Evolutionary conservation across 805 yeast species (phyloP), one percentile per base, ranked within the genome.

Genomic region (Lipomyces chichibuensis): DNA sequence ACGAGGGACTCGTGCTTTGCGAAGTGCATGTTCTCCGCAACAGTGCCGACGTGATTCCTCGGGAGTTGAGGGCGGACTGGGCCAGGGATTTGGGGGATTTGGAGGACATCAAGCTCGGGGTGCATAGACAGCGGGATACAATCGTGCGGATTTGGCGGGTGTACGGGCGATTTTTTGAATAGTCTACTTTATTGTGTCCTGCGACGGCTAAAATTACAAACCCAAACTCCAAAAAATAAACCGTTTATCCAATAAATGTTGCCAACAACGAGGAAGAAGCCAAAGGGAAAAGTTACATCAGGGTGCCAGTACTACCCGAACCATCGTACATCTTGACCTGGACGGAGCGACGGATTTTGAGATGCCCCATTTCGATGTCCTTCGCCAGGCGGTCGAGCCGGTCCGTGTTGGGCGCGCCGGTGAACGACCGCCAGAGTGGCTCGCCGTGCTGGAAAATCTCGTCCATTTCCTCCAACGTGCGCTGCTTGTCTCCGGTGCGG

Each of bases 401-500:
- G 23, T 33, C 39, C 25, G 32, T 13, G 7, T 33, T 57, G 17
- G 5, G 53, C 11, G 33, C 14, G 35, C 66, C 67, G 4, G 63
- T 63, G 58, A 69, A 62, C 20, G 67, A 43, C 35, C 62, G 63
- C 71, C 71, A 69, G n/a, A 69, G 54, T 33, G 71, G 67, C 33
- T 59, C 67, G 43, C 84, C 83, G 80, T 29, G 86, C 78, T 59
- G 79, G 76, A 79, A 79, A 7, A 79, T 70, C 62, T 72, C 72
- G 63, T 80, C 77, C 76, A 85, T 84, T 74, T 85, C 97, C 76
- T 93, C 97, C 62, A 92, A 82, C 33, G 88, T 84, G 60, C 92
- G 85, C 17, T 97, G 97, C 73, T 90, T 0, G 97, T 92, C 76
- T 93, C 97, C 0, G 97, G 97, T 75, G 89, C 91, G 59, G 86